Percentiles rank a stretch among this genome's conserved stretches.
These are phyloP conservation scores for Scutellaria barbata DNA, from an alignment of 257 asterid genomes.

Conservation along the genomic window DNA sequence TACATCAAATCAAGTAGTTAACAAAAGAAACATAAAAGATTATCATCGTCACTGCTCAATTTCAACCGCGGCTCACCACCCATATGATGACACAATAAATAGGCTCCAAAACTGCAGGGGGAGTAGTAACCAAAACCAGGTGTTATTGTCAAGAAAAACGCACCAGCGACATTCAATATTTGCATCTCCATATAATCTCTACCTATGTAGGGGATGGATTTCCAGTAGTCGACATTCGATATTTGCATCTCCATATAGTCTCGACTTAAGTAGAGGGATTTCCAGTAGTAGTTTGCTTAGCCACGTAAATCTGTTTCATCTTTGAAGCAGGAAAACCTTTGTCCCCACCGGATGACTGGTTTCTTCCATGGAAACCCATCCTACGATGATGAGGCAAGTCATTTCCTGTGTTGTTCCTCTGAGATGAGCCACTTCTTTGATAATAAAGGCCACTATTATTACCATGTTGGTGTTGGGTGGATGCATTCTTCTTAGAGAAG, in stretches of 20 bases:
- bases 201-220: slow-evolving; percentile 48
- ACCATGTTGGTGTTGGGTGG: slow-evolving; percentile 46
- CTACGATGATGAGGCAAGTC: slow-evolving; percentile 79
- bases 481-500: slow-evolving; percentile 52
- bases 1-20: slow-evolving; percentile 32
- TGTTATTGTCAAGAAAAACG: slow-evolving; percentile 23
- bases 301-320: slow-evolving; percentile 89
- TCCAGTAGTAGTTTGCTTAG: slow-evolving; percentile 65
- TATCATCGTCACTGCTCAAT: background rate
- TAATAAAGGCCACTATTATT: slow-evolving; percentile 51
- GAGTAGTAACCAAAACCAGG: slow-evolving; percentile 24
- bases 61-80: too few species aligned
- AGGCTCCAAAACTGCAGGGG: slow-evolving; percentile 30
- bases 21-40: slow-evolving; percentile 7
- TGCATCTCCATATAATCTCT: too few species aligned
- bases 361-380: slow-evolving; percentile 77
- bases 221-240: slow-evolving; percentile 31
- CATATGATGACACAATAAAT: slow-evolving; percentile 17
- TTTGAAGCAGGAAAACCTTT: slow-evolving; percentile 62
- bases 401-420: slow-evolving; percentile 59
- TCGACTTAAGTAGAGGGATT: slow-evolving; percentile 43
- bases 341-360: slow-evolving; percentile 57
- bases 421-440: slow-evolving; percentile 65
- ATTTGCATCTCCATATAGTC: too few species aligned
- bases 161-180: background rate